Percentiles rank a stretch among this genome's conserved stretches.
phyloP scores from a whole-genome alignment of 2,329 filamentous ascomycete species.

The Fusarium sp. region DNA sequence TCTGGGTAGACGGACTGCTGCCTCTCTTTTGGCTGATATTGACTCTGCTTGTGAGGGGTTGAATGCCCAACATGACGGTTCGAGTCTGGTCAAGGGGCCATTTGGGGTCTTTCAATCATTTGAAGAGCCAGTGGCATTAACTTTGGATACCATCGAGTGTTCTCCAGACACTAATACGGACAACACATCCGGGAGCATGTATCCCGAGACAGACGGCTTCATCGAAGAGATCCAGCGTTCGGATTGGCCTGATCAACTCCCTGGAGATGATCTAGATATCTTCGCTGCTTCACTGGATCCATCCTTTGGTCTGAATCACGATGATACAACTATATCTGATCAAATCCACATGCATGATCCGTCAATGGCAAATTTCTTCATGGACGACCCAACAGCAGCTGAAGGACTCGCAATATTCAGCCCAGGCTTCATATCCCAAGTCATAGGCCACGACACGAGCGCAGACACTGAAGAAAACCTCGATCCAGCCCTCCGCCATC shows the following conservation, averaged over 20 bases:
- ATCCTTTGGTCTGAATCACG: slow-evolving; percentile 1
- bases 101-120: slow-evolving; percentile 40
- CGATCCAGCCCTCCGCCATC: fast-evolving
- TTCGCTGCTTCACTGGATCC: slow-evolving; percentile 39
- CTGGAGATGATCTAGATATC: slow-evolving; percentile 36
- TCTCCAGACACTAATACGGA: slow-evolving; percentile 25
- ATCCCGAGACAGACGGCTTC: slow-evolving; percentile 34
- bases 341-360: slow-evolving; percentile 27
- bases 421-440: slow-evolving; percentile 40
- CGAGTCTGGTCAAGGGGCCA: slow-evolving; percentile 34
- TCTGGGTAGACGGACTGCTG: slow-evolving; percentile 45
- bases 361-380: slow-evolving; percentile 32
- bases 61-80: not conserved
- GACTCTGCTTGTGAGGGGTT: slow-evolving; percentile 42
- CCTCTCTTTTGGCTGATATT: slow-evolving; percentile 45
- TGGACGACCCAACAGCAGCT: slow-evolving; percentile 40
- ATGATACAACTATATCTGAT: slow-evolving; percentile 6
- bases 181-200: slow-evolving; percentile 27
- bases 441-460: slow-evolving; percentile 28
- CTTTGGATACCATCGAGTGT: slow-evolving; percentile 3
- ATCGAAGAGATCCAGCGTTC: slow-evolving; percentile 40
- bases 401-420: slow-evolving; percentile 42
- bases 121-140: not conserved
- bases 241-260: slow-evolving; percentile 42
- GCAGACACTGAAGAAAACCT: not conserved